Evolutionary conservation across 208 protist genomes (phyloP).

Genomic region (Naegleria lovaniensis): DNA sequence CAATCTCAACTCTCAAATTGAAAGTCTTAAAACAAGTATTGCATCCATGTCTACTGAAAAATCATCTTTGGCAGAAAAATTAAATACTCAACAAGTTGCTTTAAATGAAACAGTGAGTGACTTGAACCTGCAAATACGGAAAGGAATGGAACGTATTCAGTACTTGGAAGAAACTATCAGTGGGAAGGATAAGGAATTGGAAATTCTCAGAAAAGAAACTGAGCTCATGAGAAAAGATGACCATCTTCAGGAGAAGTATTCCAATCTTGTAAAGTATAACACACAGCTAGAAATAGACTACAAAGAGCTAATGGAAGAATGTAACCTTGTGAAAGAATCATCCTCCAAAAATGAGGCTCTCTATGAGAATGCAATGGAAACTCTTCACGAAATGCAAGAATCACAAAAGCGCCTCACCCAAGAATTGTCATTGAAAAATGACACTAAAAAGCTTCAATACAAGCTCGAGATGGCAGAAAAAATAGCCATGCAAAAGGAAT

Average conservation of each 20-base stretch:
- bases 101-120: no score
- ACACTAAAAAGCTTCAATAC: not conserved
- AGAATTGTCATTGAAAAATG: not conserved
- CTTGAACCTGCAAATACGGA: not conserved
- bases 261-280: not conserved
- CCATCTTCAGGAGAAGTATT: not conserved
- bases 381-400: not conserved
- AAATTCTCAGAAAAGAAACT: not conserved
- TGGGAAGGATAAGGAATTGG: not conserved
- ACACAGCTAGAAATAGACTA: not conserved
- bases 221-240: not conserved
- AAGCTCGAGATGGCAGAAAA: not conserved
- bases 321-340: not conserved
- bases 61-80: no score
- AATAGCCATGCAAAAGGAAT: not conserved
- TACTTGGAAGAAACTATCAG: no score
- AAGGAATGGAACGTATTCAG: not conserved
- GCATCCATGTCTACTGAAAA: no score
- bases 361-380: not conserved
- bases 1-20: no score
- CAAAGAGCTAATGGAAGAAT: not conserved
- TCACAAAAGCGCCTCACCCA: not conserved
- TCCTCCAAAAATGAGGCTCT: not conserved
- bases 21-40: no score
- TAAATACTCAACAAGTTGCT: no score